Conservation (phyloP, 2,329 filamentous ascomycete species). For the Colletotrichum sp. region DNA sequence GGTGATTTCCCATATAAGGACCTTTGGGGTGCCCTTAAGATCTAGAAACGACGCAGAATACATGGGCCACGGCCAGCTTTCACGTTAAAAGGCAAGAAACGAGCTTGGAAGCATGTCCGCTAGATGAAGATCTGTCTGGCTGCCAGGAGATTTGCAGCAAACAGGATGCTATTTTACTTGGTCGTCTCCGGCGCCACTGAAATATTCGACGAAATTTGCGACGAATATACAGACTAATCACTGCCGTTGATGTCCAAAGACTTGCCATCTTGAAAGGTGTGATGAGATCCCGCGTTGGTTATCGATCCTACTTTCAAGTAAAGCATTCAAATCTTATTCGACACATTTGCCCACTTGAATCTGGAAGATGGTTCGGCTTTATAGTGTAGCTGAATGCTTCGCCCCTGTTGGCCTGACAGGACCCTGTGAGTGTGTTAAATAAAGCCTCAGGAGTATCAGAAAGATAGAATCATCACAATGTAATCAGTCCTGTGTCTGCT, state of each 20-base stretch:
- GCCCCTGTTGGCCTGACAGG: too few species aligned
- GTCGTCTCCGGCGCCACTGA: neutral
- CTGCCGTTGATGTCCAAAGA: fast-evolving
- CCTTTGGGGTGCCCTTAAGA: neutral
- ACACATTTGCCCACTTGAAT: too few species aligned
- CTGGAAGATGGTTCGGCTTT: too few species aligned
- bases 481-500: fast-evolving
- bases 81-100: neutral
- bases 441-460: too few species aligned
- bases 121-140: neutral
- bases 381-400: fast-evolving
- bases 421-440: too few species aligned
- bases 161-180: too few species aligned
- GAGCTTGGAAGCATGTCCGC: fast-evolving
- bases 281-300: fast-evolving
- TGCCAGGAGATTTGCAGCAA: too few species aligned
- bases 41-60: neutral
- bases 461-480: too few species aligned
- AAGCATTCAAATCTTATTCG: too few species aligned
- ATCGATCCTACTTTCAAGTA: neutral
- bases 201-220: neutral
- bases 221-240: neutral
- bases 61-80: too few species aligned
- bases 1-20: neutral
- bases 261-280: neutral